Percentiles rank a stretch among this genome's conserved stretches.
Evolutionary conservation across 2,329 filamentous ascomycete genomes (phyloP).

Genomic region (Metarhizium rileyi): DNA sequence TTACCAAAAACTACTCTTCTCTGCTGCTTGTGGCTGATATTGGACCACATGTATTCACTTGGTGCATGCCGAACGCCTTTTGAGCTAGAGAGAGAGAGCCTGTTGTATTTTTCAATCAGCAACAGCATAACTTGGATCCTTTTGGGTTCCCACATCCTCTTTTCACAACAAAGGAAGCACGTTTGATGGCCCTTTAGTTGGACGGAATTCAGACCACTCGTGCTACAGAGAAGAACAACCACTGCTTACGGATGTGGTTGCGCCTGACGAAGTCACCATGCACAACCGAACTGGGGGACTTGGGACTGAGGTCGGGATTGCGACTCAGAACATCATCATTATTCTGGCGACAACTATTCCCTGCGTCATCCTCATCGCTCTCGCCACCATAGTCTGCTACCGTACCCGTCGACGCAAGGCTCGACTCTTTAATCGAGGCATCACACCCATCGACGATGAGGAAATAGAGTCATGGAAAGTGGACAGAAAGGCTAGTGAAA

Average conservation of each 20-base stretch:
- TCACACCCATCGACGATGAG: slow-evolving; percentile 53
- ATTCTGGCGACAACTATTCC: slow-evolving; percentile 42
- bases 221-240: background rate
- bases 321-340: slow-evolving; percentile 25
- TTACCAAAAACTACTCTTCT: too few relatives aligned
- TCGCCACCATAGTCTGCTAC: slow-evolving; percentile 27
- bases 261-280: background rate
- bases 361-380: slow-evolving; percentile 26
- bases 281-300: background rate
- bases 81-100: too few relatives aligned
- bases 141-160: background rate
- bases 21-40: too few relatives aligned
- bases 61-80: too few relatives aligned
- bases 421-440: slow-evolving; percentile 42
- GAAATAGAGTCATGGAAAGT: slow-evolving; percentile 57
- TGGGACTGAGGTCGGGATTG: slow-evolving; percentile 1
- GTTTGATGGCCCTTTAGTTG: background rate
- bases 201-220: background rate
- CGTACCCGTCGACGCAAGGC: slow-evolving; percentile 28
- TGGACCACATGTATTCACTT: too few relatives aligned
- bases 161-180: background rate
- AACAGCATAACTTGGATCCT: background rate
- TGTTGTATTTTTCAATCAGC: background rate
- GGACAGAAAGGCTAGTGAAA: slow-evolving; percentile 20
- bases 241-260: background rate